Evolutionary conservation across 177 flowering plant genomes (phyloP).

Genomic region (Vitis hybrid): DNA sequence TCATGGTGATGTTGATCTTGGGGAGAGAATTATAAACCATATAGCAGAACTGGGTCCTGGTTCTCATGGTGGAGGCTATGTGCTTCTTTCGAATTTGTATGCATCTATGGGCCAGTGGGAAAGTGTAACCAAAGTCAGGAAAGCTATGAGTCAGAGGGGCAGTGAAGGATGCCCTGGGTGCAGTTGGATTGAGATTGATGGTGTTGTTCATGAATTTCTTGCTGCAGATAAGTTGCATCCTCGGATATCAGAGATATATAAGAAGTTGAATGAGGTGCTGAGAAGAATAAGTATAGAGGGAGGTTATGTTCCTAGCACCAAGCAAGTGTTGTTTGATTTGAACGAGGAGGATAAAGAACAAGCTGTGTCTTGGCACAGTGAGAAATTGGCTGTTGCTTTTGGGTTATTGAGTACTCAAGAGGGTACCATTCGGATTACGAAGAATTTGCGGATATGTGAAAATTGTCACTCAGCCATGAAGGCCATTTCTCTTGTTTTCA

Average conservation of each 20-base stretch:
- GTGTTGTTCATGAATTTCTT: conserved; percentile 13
- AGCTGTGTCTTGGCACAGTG: too few relatives aligned
- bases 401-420: too few relatives aligned
- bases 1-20: conserved; percentile 25
- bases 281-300: too few relatives aligned
- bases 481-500: too few relatives aligned
- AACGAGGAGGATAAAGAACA: too few relatives aligned
- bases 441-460: too few relatives aligned
- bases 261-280: not conserved
- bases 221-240: conserved; percentile 14
- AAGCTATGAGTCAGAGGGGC: conserved; percentile 16
- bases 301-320: too few relatives aligned
- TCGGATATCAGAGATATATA: conserved; percentile 3
- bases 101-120: conserved; percentile 16
- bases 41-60: conserved; percentile 22
- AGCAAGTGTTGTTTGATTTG: too few relatives aligned
- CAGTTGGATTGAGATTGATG: conserved; percentile 19
- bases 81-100: conserved; percentile 20
- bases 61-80: conserved; percentile 24
- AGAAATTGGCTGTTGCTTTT: too few relatives aligned
- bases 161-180: conserved; percentile 10
- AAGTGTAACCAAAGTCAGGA: conserved; percentile 13
- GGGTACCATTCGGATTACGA: too few relatives aligned
- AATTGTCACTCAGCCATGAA: too few relatives aligned
- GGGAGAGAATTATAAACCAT: conserved; percentile 17